Evolutionary conservation across 2,329 filamentous ascomycete genomes (phyloP), one percentile per base, ranked within the genome.

Genomic region (Aspergillus sclerotialis): DNA sequence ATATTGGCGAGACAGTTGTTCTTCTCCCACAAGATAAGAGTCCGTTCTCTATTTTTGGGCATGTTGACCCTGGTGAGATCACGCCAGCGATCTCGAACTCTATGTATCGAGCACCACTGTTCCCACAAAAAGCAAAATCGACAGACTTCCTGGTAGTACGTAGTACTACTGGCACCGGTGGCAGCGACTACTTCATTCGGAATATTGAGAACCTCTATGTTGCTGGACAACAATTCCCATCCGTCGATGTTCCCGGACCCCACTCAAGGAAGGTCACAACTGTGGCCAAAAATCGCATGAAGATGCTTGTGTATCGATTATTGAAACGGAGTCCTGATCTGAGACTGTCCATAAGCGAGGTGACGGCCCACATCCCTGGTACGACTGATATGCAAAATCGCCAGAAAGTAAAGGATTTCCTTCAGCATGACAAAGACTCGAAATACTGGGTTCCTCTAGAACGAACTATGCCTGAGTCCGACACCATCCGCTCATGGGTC

Each of bases 401-500:
- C 21, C 89, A 94, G 53, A 95, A 96, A 62, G 81, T 98, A 65
- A 92, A 95, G 53, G 92, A 98, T 50, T 96, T 98, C 58, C 80
- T 98, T 48, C 75, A 80, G 31, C 96, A 95, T 55, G 83, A 92
- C 52, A 89, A 93, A 53, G 83, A 88, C 12, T 76, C 81, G 34
- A 89, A 89, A 52, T 84, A 86, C 19, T 98, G 92, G 92, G 78
- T 82, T 17, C 75, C 94, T 7, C 77, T 78, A 14, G 84, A 95
- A 46, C n/a, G n/a, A n/a, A 69, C 76, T 1, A 70, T 92, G 14
- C 85, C 89, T 9, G 87, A 94, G 39, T 84, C 90, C 53, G 76
- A 83, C 15, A 77, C 77, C 2, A 82, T 96, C 41, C 82, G 90
- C 26, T 73, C 78, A 15, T 88, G 93, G 81, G 88, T 98, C 47